Evolutionary conservation across 345 rosid species (phyloP), one percentile per base, ranked within the genome.

Genomic region (Brassica nigra): DNA sequence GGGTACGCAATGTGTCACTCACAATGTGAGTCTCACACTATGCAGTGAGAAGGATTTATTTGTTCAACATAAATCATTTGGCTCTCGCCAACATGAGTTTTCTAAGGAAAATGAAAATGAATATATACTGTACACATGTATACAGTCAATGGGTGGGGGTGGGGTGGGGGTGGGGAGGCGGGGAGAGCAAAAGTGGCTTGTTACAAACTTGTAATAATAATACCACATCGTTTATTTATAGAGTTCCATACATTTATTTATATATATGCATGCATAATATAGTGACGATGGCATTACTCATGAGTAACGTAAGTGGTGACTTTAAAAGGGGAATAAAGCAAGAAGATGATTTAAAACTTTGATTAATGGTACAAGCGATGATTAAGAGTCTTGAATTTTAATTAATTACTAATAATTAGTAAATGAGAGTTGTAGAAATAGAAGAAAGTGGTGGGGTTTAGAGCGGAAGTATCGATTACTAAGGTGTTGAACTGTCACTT

Each of bases 231-330:
- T 66, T n/a, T 58, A 67, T 10, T 5, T 67, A 57, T 16, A 47
- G 16, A 37, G 49, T 68, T 76, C 59, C 68, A 58, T 69, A 77
- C 76, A 63, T 4, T 68, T 3, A 27, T 2, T 29, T 11, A 18
- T 59, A 14, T 44, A 12, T 68, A 47, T 37, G 68, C 67, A 76
- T 76, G 63, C 69, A 77, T 61, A 31, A 18, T 52, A 52, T 47
- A 74, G 49, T 79, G 82, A 79, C 82, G 75, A 68, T 47, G 68
- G 74, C 82, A 79, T 79, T 79, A 74, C 82, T 68, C 78, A 16
- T 18, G 62, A 74, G 82, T 68, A 74, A 79, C 82, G 82, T 74
- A 79, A 79, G 58, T 11, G 75, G 58, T 79, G 70, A 49, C 82
- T 79, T 79, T 63, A 12, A 68, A 74, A 79, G 68, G 65, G 29